Evolutionary conservation across 371 early-diverging fungal species (phyloP), one percentile per base, ranked within the genome.

Genomic region (Rhizopus microsporus): DNA sequence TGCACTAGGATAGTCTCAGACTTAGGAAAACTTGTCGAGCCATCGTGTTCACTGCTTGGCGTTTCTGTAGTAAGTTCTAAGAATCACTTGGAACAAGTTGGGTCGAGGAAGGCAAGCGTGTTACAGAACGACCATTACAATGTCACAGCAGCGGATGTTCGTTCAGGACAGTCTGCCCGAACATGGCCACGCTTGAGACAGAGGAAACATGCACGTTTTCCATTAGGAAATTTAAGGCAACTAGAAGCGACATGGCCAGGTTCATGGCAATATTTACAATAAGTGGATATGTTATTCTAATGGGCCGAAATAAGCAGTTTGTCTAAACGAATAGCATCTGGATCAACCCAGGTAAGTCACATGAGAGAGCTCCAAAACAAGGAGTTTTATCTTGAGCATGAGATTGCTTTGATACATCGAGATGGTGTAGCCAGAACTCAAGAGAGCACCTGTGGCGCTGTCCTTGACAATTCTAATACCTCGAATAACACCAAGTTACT

Each of bases 241-340:
- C 15, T 6, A 15, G 44, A 12, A 13, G 17, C n/a, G 7, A 2
- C 15, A 9, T 44, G 44, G 9, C 44, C 44, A 16, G 7, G 4
- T 44, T 13, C 44, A 44, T 44, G 44, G 44, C 44, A 44, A 44
- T 44, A 44, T 12, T 17, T 13, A 44, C 44, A 44, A 17, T 44
- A 44, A 17, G 44, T 3, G 15, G 44, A 7, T 15, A 44, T 44
- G 7, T 17, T 6, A 9, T 44, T 44, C 44, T 15, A 44, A 15
- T 16, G 7, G 3, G 44, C 44, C 9, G 0, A 15, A 44, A 13
- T 37, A 35, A 50, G 15, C 5, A 35, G 4, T 32, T 50, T 35
- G 2, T 34, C 17, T 2, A 0, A 2, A 2, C 10, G 23, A 37
- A 10, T 4, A 13, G 10, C 13, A 5, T 37, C 38, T 10, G 38